Evolutionary conservation across 2,329 filamentous ascomycete species (phyloP), one percentile per base, ranked within the genome.

Genomic region (Diaporthe aspalathi): DNA sequence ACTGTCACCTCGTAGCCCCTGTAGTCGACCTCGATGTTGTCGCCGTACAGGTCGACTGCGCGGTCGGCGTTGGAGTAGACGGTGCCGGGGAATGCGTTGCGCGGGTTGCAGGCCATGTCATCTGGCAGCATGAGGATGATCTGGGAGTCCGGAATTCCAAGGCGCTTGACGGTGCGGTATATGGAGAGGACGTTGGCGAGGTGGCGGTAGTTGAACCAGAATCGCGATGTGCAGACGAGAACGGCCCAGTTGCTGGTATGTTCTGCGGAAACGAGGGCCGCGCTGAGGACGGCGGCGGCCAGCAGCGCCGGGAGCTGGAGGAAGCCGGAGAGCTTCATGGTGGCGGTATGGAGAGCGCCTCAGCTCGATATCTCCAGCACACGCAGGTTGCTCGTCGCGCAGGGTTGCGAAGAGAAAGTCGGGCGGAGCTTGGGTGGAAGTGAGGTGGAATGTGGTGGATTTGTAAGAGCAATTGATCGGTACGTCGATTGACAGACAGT

Each of bases 101-200:
- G 94, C 40, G 96, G 96, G 83, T 99, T 99, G 87, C 96, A 99
- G 49, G 96, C 96, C 94, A 99, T 98, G 84, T 99, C 96, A 81
- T 99, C 96, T 27, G 96, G 96, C n/a, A 99, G 90, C 95, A 99
- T 98, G 76, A 99, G 92, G 80, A 99, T 98, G 83, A 99, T 99
- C 81, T 99, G 96, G 66, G 94, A 97, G 83, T 99, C 96, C 45
- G 96, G 96, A 72, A 99, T 99, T 60, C 96, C 96, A 47, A 99
- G 91, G 16, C 96, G 93, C 85, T 99, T 99, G 74, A 99, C 96
- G 70, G 96, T 99, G 71, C 96, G 94, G 84, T 99, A 99, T 74
- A 99, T 91, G 72, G 95, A 98, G 73, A 99, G 90, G 22, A 97
- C 96, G 84, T 99, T 99, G 81, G 96, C 95, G 67, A 99, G 92